A percentile compares a stretch with the other conserved stretches of the same genome.
These are phyloP conservation scores for Angomonas ambiguus DNA, from an alignment of 208 protist species.

Conservation along the genomic window DNA sequence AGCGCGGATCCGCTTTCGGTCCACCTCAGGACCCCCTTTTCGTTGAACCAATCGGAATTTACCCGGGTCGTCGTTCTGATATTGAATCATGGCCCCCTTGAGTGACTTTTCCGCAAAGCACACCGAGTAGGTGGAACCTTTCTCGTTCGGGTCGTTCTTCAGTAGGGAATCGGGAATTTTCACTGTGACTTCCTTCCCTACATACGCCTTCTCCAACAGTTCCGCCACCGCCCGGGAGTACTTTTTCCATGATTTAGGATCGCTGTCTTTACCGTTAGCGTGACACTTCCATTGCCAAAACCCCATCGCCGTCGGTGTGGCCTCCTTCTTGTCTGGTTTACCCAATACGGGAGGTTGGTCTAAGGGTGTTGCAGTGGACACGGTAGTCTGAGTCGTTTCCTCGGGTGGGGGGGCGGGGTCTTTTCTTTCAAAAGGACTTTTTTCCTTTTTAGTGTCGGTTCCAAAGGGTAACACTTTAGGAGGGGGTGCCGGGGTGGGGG, in stretches of 20 bases:
- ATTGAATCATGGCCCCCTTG: slow-evolving; percentile 50
- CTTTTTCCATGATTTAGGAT: slow-evolving; percentile 36
- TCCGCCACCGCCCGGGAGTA: slow-evolving; percentile 41
- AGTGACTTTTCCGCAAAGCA: slow-evolving; percentile 47
- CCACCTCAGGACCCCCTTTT: slow-evolving; percentile 22
- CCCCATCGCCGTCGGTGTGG: slow-evolving; percentile 15
- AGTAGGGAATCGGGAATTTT: slow-evolving; percentile 32
- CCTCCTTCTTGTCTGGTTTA: not conserved
- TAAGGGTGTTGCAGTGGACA: too few relatives aligned
- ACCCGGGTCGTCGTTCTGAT: slow-evolving; percentile 25
- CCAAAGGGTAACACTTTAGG: not conserved
- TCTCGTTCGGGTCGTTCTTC: not conserved
- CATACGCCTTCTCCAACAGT: slow-evolving; percentile 48
- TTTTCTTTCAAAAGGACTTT: not conserved
- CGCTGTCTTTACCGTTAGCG: slow-evolving; percentile 26
- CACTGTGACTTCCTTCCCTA: slow-evolving; percentile 15
- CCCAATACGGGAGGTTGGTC: not conserved
- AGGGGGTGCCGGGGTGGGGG: not conserved
- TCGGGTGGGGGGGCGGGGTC: not conserved
- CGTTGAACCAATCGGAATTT: slow-evolving; percentile 38
- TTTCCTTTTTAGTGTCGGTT: not conserved
- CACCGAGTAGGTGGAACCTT: slow-evolving; percentile 39
- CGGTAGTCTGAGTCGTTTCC: too few relatives aligned
- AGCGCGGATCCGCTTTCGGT: slow-evolving; percentile 22
- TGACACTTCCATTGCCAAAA: slow-evolving; percentile 61